Conservation (phyloP, 352 stramenopile genomes). For the Pythium phragmiticola region DNA sequence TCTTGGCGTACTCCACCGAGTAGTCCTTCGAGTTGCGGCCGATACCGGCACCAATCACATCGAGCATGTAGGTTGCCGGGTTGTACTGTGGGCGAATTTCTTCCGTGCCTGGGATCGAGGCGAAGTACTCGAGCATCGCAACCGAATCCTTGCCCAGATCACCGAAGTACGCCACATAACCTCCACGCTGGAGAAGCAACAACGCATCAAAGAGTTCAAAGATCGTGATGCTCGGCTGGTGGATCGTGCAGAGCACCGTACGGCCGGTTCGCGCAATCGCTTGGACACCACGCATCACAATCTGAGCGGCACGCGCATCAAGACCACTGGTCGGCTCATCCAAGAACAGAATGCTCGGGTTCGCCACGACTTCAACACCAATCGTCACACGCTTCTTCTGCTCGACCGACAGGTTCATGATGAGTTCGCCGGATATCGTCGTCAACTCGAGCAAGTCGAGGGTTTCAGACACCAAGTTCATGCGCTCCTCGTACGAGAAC, state of each 20-base stretch:
- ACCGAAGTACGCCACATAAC: conserved; percentile 80
- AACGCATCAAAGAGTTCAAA: conserved; percentile 92
- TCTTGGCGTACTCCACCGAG: conserved; percentile 53
- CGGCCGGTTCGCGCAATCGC: conserved; percentile 84
- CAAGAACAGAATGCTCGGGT: conserved; percentile 93
- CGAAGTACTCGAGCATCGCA: conserved; percentile 90
- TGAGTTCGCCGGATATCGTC: conserved; percentile 44
- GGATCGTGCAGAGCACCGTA: conserved; percentile 76
- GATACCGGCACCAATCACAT: conserved; percentile 76
- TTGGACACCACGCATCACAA: conserved; percentile 88
- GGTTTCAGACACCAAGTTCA: conserved; percentile 53
- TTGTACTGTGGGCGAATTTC: conserved; percentile 83
- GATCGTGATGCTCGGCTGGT: conserved; percentile 78
- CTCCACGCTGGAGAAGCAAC: conserved; percentile 74
- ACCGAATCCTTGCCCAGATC: conserved; percentile 80
- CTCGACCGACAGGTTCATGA: conserved; percentile 83
- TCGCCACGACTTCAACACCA: conserved; percentile 89
- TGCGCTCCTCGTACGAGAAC: conserved; percentile 39
- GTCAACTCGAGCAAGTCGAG: conserved; percentile 58
- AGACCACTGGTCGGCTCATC: conserved; percentile 91
- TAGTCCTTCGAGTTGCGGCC: conserved; percentile 56
- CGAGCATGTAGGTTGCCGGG: conserved; percentile 89
- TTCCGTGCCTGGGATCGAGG: conserved; percentile 69
- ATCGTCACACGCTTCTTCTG: conserved; percentile 93
- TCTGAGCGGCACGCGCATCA: conserved; percentile 80